Percentiles rank a stretch among this genome's conserved stretches.
Evolutionary conservation across 768 basidiomycete species (phyloP).

Genomic region (Dendrothele bispora): DNA sequence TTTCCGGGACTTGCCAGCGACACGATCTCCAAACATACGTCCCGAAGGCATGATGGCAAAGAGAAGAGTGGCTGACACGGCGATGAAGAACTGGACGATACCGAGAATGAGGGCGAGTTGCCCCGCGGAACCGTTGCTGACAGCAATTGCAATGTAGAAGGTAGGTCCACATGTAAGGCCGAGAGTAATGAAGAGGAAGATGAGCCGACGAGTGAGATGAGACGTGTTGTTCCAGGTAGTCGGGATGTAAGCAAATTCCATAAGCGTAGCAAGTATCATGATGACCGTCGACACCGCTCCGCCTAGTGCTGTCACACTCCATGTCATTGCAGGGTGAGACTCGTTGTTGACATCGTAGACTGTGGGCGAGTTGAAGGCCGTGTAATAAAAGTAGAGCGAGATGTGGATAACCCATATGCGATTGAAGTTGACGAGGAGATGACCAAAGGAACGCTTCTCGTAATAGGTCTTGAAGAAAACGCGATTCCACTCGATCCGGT

Average conservation of each 20-base stretch:
- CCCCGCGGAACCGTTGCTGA: slow-evolving; percentile 61
- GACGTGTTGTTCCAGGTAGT: slow-evolving; percentile 99
- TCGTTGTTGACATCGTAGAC: slow-evolving; percentile 67
- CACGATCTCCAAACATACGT: slow-evolving; percentile 98
- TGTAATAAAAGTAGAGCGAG: slow-evolving; percentile 95
- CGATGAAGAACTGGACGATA: slow-evolving; percentile 95
- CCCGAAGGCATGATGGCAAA: slow-evolving; percentile 95
- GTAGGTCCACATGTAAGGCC: slow-evolving; percentile 92
- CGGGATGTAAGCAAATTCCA: slow-evolving; percentile 97
- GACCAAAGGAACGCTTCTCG: slow-evolving; percentile 95
- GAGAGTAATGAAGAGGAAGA: slow-evolving; percentile 89
- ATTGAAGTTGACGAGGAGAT: slow-evolving; percentile 99
- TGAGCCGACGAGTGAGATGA: slow-evolving; percentile 86
- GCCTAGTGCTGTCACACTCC: slow-evolving; percentile 93
- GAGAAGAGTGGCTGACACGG: slow-evolving; percentile 79
- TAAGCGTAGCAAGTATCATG: slow-evolving; percentile 92
- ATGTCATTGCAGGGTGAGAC: slow-evolving; percentile 77
- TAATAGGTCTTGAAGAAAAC: slow-evolving; percentile 99
- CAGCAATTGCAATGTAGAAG: slow-evolving; percentile 89
- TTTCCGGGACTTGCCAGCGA: slow-evolving; percentile 92
- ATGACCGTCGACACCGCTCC: slow-evolving; percentile 95
- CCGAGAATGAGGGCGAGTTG: slow-evolving; percentile 87
- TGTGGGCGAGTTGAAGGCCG: slow-evolving; percentile 87
- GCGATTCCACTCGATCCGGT: slow-evolving; percentile 93
- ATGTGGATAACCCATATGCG: slow-evolving; percentile 99